Evolutionary conservation across 148 eudicot genomes (phyloP).

Genomic region (Rheum nobile): DNA sequence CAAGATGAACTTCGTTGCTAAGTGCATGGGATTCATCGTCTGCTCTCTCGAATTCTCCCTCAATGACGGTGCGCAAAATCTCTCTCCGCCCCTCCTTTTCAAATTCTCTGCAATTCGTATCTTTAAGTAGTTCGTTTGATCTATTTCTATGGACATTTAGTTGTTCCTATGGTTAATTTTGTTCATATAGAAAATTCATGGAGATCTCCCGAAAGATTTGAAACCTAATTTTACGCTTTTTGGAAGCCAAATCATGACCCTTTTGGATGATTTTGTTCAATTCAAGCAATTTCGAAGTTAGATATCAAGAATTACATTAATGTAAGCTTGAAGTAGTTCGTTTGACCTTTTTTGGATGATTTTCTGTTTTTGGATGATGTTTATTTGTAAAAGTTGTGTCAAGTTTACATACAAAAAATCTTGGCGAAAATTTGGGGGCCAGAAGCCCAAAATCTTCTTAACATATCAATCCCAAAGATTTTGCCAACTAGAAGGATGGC

Average conservation of each 20-base stretch:
- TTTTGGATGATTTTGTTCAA: not conserved
- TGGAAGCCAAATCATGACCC: not conserved
- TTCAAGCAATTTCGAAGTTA: not conserved
- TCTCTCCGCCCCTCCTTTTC: not conserved
- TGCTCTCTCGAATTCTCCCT: slow-evolving; percentile 53
- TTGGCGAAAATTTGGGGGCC: not conserved
- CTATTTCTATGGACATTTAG: not conserved
- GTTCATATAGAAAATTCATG: not conserved
- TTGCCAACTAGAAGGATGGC: not conserved
- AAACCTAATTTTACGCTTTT: no score
- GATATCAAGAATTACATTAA: no score
- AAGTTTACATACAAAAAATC: not conserved
- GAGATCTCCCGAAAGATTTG: no score
- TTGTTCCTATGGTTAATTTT: not conserved
- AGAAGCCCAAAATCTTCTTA: not conserved
- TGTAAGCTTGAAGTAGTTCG: no score
- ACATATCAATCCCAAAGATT: not conserved
- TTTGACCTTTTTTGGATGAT: no score
- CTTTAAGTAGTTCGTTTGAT: not conserved
- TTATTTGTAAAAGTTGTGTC: no score
- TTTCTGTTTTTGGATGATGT: no score
- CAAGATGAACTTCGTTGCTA: slow-evolving; percentile 41
- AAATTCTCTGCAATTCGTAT: not conserved
- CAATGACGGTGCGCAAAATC: slow-evolving; percentile 22
- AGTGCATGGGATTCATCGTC: slow-evolving; percentile 61